Percentiles rank a stretch among this genome's conserved stretches.
Conservation (phyloP, 1,284 basidiomycete species). For the Dichomitus squalens region DNA sequence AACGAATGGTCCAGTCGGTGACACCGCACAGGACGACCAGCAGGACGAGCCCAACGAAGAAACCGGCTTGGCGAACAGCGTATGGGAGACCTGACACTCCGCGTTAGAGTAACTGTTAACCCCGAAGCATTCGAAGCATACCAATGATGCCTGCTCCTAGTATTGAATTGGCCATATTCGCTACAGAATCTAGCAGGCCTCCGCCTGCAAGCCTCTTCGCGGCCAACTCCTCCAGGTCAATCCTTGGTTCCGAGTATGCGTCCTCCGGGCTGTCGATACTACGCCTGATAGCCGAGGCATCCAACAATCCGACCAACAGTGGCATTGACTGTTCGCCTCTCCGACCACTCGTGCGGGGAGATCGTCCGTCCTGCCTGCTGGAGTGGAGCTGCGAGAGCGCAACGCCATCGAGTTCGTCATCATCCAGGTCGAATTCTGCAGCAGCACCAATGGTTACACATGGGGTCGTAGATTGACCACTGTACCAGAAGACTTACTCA, state of each 20-base stretch:
- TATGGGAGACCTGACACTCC: constrained; percentile 77
- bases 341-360: constrained; percentile 38
- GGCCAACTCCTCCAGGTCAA: constrained; percentile 69
- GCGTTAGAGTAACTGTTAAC: not conserved
- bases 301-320: constrained; percentile 74
- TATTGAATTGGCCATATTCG: constrained; percentile 97
- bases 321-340: constrained; percentile 63
- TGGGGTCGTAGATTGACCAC: not conserved
- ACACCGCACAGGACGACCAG: constrained; percentile 81
- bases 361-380: constrained; percentile 31
- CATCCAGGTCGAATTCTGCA: constrained; percentile 76
- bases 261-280: constrained; percentile 47
- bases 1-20: constrained; percentile 98
- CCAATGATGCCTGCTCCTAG: constrained; percentile 94
- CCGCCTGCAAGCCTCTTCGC: constrained; percentile 74
- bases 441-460: constrained; percentile 7
- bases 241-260: constrained; percentile 33
- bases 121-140: constrained; percentile 37
- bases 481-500: constrained; percentile 43
- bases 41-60: constrained; percentile 84
- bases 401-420: constrained; percentile 72
- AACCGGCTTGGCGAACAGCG: constrained; percentile 90
- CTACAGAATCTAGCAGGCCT: constrained; percentile 81
- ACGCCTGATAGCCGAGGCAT: constrained; percentile 57
- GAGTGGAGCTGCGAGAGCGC: constrained; percentile 42